phyloP scores from a whole-genome alignment of 1,284 basidiomycete genomes.

The Entoloma clypeatum region DNA sequence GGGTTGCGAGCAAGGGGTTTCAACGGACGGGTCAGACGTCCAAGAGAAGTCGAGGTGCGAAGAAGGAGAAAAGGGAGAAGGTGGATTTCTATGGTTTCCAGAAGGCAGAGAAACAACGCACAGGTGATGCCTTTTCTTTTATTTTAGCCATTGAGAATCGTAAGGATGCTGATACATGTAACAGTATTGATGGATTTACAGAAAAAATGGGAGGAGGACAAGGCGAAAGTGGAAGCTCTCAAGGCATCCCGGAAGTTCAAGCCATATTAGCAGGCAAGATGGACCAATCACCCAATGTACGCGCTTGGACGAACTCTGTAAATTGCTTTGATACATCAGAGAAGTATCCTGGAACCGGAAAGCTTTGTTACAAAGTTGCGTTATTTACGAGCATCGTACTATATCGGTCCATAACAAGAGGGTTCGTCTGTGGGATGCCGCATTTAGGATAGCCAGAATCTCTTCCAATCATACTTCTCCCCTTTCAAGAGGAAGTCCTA shows the following conservation, averaged over 20 bases:
- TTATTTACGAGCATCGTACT: too few species aligned
- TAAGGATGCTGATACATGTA: slow-evolving; percentile 9
- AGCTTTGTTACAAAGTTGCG: too few species aligned
- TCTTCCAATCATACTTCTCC: too few species aligned
- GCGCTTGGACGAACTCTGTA: too few species aligned
- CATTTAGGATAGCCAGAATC: too few species aligned
- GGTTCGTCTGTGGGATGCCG: too few species aligned
- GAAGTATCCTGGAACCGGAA: too few species aligned
- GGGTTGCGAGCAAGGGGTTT: slow-evolving; percentile 74
- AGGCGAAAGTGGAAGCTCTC: slow-evolving; percentile 80
- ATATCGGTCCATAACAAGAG: too few species aligned
- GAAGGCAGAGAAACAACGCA: slow-evolving; percentile 80
- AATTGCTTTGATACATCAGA: too few species aligned
- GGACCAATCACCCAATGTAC: too few species aligned
- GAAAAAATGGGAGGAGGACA: slow-evolving; percentile 81
- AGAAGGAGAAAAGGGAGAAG: slow-evolving; percentile 71
- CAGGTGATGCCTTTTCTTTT: slow-evolving; percentile 49
- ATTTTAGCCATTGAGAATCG: neutral
- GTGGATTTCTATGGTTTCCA: slow-evolving; percentile 86
- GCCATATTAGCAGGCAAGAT: slow-evolving; percentile 82
- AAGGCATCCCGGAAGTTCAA: slow-evolving; percentile 78
- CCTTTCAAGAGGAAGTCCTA: too few species aligned
- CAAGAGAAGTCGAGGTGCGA: slow-evolving; percentile 42
- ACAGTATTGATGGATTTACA: slow-evolving; percentile 75
- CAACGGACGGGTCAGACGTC: slow-evolving; percentile 55